Evolutionary conservation across 805 yeast species (phyloP).

Genomic region (Kockiozyma suomiensis): DNA sequence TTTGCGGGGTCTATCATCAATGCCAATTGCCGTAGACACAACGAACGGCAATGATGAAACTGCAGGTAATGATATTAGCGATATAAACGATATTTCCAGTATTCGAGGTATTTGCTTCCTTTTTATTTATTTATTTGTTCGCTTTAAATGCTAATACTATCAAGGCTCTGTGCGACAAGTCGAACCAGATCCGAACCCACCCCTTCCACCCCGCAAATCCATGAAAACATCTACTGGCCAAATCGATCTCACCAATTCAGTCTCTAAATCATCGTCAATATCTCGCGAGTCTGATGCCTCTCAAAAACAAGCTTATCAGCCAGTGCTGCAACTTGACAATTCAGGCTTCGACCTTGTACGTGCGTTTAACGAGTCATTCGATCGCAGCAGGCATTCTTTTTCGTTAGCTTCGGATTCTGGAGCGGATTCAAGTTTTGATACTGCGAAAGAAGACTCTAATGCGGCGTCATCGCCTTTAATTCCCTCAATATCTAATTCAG

Average conservation of each 20-base stretch:
- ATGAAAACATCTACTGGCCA: neutral
- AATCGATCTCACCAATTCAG: neutral
- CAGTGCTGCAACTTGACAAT: neutral
- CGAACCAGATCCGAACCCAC: neutral
- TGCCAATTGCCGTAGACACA: neutral
- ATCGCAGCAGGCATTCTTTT: neutral
- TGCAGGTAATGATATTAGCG: neutral
- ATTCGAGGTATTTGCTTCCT: neutral
- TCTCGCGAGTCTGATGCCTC: neutral
- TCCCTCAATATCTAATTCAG: neutral
- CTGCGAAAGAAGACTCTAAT: constrained; percentile 2
- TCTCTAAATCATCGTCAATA: neutral
- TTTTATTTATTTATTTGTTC: neutral
- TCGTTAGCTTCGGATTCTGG: constrained; percentile 1
- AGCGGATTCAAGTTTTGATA: constrained; percentile 11
- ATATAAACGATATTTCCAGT: neutral
- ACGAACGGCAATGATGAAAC: neutral
- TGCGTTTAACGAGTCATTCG: constrained; percentile 9
- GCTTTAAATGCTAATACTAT: neutral
- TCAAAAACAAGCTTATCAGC: neutral
- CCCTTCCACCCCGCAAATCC: constrained; percentile 9
- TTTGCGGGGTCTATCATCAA: constrained; percentile 1
- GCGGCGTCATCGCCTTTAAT: neutral
- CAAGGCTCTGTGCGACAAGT: neutral
- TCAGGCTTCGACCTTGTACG: constrained; percentile 8